These are phyloP conservation scores for Microthlaspi erraticum DNA, from an alignment of 345 rosid genomes.

Conservation along the genomic window DNA sequence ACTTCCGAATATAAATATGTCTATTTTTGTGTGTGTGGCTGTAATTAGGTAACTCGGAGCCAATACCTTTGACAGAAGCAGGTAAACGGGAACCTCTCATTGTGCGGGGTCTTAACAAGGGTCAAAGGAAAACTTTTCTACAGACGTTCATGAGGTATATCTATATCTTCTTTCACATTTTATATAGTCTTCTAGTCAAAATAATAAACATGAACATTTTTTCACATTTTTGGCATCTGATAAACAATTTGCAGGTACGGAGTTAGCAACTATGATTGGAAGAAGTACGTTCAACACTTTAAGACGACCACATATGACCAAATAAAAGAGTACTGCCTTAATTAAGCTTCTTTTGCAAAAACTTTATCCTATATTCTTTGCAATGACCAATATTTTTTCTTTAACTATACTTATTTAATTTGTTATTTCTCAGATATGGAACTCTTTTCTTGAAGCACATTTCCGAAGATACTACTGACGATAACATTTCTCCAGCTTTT, in stretches of 20 bases:
- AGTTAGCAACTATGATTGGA: conserved; percentile 75
- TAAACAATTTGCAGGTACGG: conserved; percentile 67
- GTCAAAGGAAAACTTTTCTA: conserved; percentile 68
- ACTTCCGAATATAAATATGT: neutral
- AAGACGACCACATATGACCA: conserved; percentile 71
- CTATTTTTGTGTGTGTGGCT: conserved; percentile 26
- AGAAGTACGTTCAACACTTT: conserved; percentile 62
- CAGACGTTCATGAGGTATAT: conserved; percentile 71
- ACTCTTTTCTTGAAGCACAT: conserved; percentile 63
- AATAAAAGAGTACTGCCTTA: conserved; percentile 59
- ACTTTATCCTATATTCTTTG: neutral
- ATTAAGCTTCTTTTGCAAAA: conserved; percentile 2
- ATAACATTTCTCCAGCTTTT: conserved; percentile 51
- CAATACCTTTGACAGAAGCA: conserved; percentile 82
- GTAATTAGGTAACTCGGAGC: conserved; percentile 55
- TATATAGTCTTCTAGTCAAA: too few species aligned
- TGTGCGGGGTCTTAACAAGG: conserved; percentile 74
- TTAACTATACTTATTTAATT: neutral
- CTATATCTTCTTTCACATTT: conserved; percentile 11
- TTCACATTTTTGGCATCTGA: neutral
- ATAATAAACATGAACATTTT: too few species aligned
- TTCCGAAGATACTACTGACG: conserved; percentile 50
- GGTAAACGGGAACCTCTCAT: conserved; percentile 73
- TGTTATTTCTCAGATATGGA: conserved; percentile 62
- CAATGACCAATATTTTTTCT: neutral